phyloP scores from a whole-genome alignment of 1,284 basidiomycete genomes.

The Xerocomus subilludens region DNA sequence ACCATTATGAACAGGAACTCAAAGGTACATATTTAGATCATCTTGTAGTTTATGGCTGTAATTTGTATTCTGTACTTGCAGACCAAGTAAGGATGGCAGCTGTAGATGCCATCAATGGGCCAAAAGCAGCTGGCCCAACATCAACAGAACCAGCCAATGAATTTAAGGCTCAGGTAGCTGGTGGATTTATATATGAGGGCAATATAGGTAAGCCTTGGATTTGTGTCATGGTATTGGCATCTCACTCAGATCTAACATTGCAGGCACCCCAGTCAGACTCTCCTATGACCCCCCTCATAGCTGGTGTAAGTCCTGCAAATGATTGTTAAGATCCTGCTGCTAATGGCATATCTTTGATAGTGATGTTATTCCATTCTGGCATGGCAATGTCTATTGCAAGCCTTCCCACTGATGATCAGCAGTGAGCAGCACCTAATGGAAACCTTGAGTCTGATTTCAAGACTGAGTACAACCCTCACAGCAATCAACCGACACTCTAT shows the following conservation, averaged over 20 bases:
- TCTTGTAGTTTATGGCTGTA: too few relatives aligned
- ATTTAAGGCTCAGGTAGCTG: too few relatives aligned
- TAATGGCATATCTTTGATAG: background rate
- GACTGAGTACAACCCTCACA: conserved; percentile 27
- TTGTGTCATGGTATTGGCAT: background rate
- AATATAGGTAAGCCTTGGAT: too few relatives aligned
- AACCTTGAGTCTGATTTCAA: conserved; percentile 19
- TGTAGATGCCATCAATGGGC: too few relatives aligned
- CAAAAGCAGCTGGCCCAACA: too few relatives aligned
- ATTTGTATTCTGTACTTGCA: too few relatives aligned
- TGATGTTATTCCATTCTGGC: background rate
- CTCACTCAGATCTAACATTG: background rate
- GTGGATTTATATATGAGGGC: too few relatives aligned
- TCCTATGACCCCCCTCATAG: background rate
- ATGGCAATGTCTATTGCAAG: background rate
- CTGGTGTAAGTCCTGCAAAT: background rate
- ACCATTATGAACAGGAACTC: background rate
- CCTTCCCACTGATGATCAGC: background rate
- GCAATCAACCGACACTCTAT: background rate
- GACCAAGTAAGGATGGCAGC: too few relatives aligned
- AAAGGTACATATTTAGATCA: background rate
- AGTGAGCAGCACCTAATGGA: background rate
- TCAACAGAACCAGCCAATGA: too few relatives aligned
- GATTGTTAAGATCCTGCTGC: background rate
- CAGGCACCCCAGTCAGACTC: background rate